phyloP scores from a whole-genome alignment of 768 basidiomycete species.

The Hygrocybe coccinea region DNA sequence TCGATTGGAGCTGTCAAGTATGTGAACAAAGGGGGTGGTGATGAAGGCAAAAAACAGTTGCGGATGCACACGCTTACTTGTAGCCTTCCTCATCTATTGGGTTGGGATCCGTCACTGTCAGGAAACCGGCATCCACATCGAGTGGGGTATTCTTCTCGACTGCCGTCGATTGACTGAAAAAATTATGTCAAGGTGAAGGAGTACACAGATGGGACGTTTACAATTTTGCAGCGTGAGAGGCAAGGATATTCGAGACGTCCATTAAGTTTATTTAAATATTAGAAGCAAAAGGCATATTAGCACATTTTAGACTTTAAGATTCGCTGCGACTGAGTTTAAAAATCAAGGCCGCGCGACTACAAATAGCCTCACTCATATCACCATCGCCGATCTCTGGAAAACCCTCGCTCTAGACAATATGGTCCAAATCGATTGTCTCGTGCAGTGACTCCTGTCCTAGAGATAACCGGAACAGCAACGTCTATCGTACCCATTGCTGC shows the following conservation, averaged over 20 bases:
- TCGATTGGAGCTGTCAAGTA: slow-evolving; percentile 57
- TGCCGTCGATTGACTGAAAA: slow-evolving; percentile 53
- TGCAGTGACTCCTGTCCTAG: no score
- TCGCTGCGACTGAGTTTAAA: no score
- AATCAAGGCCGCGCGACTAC: no score
- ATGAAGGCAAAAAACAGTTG: neutral
- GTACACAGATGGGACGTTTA: slow-evolving; percentile 22
- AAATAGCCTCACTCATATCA: no score
- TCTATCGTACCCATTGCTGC: no score
- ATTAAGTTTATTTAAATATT: slow-evolving; percentile 44
- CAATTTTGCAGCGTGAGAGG: slow-evolving; percentile 69
- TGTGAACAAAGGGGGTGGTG: neutral
- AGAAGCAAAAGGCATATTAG: no score
- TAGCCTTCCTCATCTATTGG: slow-evolving; percentile 82
- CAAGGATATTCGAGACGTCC: slow-evolving; percentile 80
- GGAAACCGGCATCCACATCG: slow-evolving; percentile 74
- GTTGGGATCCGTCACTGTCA: slow-evolving; percentile 85
- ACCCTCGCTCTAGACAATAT: no score
- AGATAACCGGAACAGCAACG: no score
- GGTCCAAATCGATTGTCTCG: no score
- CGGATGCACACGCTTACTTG: slow-evolving; percentile 46
- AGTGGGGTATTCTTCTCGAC: slow-evolving; percentile 79
- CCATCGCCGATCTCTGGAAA: no score
- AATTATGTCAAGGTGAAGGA: slow-evolving; percentile 3
- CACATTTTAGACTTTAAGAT: no score